These are phyloP conservation scores for Melaleuca quinquenervia DNA, from an alignment of 345 rosid species.

Conservation along the genomic window DNA sequence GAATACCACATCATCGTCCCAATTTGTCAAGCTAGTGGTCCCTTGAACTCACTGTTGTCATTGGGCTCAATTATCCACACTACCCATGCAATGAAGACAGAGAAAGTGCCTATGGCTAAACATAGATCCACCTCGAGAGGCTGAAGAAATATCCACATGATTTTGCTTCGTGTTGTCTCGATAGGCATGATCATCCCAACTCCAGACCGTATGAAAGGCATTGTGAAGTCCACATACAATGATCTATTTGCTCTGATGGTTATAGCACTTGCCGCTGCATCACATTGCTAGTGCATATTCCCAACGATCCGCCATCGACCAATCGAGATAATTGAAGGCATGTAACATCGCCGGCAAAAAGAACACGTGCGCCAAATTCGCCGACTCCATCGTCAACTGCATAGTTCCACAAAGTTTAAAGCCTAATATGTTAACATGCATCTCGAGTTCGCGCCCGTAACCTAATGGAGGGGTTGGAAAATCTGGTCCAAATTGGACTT, in stretches of 20 bases:
- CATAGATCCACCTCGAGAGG: slow-evolving; percentile 38
- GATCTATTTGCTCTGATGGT: slow-evolving; percentile 22
- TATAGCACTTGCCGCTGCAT: slow-evolving; percentile 28
- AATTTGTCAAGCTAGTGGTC: slow-evolving; percentile 22
- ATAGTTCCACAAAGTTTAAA: no score
- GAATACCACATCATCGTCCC: slow-evolving; percentile 27
- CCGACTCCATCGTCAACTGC: no score
- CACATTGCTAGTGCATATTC: background rate
- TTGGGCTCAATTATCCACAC: slow-evolving; percentile 50
- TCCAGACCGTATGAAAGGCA: slow-evolving; percentile 32
- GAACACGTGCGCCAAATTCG: no score
- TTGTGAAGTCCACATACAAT: slow-evolving; percentile 25
- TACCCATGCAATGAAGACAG: slow-evolving; percentile 23
- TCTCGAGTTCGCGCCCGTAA: background rate
- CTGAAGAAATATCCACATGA: slow-evolving; percentile 39
- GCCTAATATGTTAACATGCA: no score
- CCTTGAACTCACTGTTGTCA: slow-evolving; percentile 25
- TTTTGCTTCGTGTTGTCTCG: slow-evolving; percentile 1
- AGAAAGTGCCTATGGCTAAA: slow-evolving; percentile 21
- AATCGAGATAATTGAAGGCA: no score
- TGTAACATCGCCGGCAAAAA: no score
- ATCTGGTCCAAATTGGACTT: background rate
- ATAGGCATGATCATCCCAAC: slow-evolving; percentile 26
- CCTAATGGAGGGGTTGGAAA: background rate
- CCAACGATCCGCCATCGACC: background rate